Evolutionary conservation across 2,329 filamentous ascomycete species (phyloP), one percentile per base, ranked within the genome.

Genomic region (Calonectria pauciramosa): DNA sequence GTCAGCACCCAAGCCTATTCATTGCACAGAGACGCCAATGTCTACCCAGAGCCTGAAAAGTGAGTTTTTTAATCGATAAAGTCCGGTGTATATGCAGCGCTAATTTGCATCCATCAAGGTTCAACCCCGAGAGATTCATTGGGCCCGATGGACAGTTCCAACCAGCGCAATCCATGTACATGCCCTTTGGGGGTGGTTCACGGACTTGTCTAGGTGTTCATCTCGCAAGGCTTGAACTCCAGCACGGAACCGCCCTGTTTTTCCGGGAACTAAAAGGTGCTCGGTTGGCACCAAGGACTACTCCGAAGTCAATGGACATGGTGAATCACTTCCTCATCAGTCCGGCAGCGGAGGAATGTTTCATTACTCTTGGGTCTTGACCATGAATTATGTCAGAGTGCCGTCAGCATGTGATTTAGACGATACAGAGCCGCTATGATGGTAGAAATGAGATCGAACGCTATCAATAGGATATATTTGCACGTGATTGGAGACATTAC

Each of bases 1-100:
- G 56, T 60, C n/a, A 60, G 56, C 34, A 60, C 56, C 1, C 56
- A 60, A n/a, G 56, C 56, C 5, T 60, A 60, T 60, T 60, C 56
- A 1, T 20, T 60, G 14, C 56, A 60, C 34, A 60, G 56, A 18
- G 56, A 36, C 13, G 13, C 30, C 23, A 20, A 7, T 11, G 34
- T 41, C 7, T 60, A 38, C 18, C 34, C 23, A 14, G 23, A 60
- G 4, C 56, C 56, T 23, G 34, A 60, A 13, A 60, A 28, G 56
- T 60, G 56, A 60, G 56, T 41, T 11, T 4, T 26, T 10, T 13
- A 59, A 3, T 16, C 13, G 3, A 36, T 4, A 4, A 36, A 23
- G 11, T 13, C n/a, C n/a, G n/a, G 1, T 16, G 13, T 8, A 5
- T 8, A 8, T 1, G 8, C 10, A 4, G 11, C 10, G 20, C 54